Base-by-base conservation (phyloP, 768 basidiomycete species). In the Macrocybe gigantea region DNA sequence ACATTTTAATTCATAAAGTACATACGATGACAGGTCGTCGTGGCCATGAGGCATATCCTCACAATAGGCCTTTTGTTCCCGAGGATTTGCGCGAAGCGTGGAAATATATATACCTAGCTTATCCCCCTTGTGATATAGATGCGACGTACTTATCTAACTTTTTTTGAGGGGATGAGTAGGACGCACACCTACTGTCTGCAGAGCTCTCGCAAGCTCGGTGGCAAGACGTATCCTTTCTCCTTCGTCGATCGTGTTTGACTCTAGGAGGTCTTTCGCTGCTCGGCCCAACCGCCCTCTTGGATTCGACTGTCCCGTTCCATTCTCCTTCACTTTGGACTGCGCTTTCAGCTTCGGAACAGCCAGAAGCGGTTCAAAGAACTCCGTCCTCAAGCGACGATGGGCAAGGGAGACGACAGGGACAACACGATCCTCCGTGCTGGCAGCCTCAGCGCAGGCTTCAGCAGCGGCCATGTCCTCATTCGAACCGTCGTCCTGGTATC, bases 401-500 rank as follows among this genome's bases (percentile, higher is more conserved):
- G 85, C 87, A 40, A 88, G 70, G 44, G 85, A 75, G 33, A 72
- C 57, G 49, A 89, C 64, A 13, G 79, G 77, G 49, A 89, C 75
- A 56, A 88, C 67, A 41, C 86, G 82, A 55, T 87, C 83, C 15
- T 65, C 62, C 40, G 79, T 55, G 56, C 86, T 89, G 43, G 83
- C 84, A 5, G 87, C 84, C 63, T 89, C 86, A 32, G 84, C 86
- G 57, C 77, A 78, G 11, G 81, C 75, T 62, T 89, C 85, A 29
- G 84, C 83, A 44, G 73, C 64, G 6, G 72, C 73, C 50, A 82
- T 58, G 39, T 64, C 57, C 54, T 79, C 78, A 12, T 64, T 52
- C 13, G 77, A 58, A 11, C 70, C 80, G 22, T 73, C 77, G 8
- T 77, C 77, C 40, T 68, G 61, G 55, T 77, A 83, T 7, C 85